Conservation (phyloP, 495 filamentous ascomycete genomes). For the Peziza echinospora region DNA sequence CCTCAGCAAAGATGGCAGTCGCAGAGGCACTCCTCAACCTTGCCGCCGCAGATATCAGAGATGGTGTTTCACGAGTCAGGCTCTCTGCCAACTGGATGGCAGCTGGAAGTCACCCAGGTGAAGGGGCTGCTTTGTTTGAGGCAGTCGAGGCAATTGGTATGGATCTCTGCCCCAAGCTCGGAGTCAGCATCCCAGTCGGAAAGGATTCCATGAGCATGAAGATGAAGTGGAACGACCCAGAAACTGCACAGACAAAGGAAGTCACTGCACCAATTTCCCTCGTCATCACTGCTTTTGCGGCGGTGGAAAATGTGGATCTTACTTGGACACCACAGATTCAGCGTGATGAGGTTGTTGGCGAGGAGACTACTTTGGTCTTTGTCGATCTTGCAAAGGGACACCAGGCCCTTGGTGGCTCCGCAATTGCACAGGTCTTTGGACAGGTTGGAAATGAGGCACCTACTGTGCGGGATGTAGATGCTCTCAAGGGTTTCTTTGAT, state of each 20-base stretch:
- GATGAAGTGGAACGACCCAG: constrained; percentile 74
- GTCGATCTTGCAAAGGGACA: constrained; percentile 65
- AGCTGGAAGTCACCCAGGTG: constrained; percentile 75
- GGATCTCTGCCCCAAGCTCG: constrained; percentile 59
- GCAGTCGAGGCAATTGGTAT: constrained; percentile 83
- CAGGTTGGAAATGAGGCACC: constrained; percentile 67
- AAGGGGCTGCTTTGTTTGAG: constrained; percentile 85
- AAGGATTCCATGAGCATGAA: constrained; percentile 99
- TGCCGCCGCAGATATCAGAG: constrained; percentile 62
- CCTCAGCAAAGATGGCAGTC: constrained; percentile 93
- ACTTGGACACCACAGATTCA: constrained; percentile 88
- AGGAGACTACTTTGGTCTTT: constrained; percentile 59
- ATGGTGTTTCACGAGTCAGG: constrained; percentile 52
- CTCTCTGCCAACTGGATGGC: constrained; percentile 99
- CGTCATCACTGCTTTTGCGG: constrained; percentile 73
- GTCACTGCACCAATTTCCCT: constrained; percentile 82
- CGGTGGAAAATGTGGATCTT: constrained; percentile 52
- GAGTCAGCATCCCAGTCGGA: constrained; percentile 81
- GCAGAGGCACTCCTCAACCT: constrained; percentile 86
- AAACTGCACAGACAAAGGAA: constrained; percentile 46
- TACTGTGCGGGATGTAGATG: constrained; percentile 58
- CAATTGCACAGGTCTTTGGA: constrained; percentile 77
- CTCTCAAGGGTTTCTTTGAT: constrained; percentile 81
- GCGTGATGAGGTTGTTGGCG: constrained; percentile 66
- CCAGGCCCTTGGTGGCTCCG: constrained; percentile 73